Evolutionary conservation across 768 basidiomycete genomes (phyloP).

Genomic region (Lactifluus hygrophoroides): DNA sequence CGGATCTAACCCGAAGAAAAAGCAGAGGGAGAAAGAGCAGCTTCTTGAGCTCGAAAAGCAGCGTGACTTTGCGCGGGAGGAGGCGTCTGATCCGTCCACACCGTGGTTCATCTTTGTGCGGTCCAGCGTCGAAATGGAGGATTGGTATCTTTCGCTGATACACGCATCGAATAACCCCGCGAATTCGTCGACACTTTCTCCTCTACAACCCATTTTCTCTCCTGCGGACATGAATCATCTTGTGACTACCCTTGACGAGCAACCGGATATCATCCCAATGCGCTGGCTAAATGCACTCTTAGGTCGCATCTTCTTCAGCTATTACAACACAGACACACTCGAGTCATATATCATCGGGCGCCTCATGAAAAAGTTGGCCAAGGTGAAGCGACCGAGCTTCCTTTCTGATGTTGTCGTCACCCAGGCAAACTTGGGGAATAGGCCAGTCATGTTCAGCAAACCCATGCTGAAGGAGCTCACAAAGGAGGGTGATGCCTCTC

Average conservation of each 20-base stretch:
- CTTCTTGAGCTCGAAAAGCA: conserved; percentile 26
- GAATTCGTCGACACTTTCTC: conserved; percentile 50
- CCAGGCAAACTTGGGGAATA: conserved; percentile 83
- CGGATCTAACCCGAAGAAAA: conserved; percentile 36
- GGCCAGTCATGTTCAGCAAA: conserved; percentile 80
- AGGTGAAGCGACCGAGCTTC: conserved; percentile 83
- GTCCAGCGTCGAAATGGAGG: conserved; percentile 89
- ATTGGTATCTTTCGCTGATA: conserved; percentile 84
- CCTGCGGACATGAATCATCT: conserved; percentile 75
- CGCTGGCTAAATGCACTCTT: conserved; percentile 95
- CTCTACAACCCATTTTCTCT: conserved; percentile 59
- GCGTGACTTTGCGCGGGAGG: conserved; percentile 36
- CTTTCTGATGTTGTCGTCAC: conserved; percentile 79
- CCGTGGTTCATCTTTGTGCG: conserved; percentile 95
- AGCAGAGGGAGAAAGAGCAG: conserved; percentile 34
- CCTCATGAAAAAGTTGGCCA: conserved; percentile 89
- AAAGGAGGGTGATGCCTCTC: conserved; percentile 82
- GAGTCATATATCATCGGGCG: conserved; percentile 81
- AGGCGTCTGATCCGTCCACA: conserved; percentile 42
- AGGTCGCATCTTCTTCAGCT: conserved; percentile 87
- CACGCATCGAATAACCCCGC: conserved; percentile 62
- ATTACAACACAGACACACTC: conserved; percentile 74
- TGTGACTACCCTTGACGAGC: conserved; percentile 79
- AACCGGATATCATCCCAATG: conserved; percentile 94
- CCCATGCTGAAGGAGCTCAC: conserved; percentile 98